Base-by-base conservation (phyloP, 352 stramenopile genomes). In the Hyaloperonospora brassicae region DNA sequence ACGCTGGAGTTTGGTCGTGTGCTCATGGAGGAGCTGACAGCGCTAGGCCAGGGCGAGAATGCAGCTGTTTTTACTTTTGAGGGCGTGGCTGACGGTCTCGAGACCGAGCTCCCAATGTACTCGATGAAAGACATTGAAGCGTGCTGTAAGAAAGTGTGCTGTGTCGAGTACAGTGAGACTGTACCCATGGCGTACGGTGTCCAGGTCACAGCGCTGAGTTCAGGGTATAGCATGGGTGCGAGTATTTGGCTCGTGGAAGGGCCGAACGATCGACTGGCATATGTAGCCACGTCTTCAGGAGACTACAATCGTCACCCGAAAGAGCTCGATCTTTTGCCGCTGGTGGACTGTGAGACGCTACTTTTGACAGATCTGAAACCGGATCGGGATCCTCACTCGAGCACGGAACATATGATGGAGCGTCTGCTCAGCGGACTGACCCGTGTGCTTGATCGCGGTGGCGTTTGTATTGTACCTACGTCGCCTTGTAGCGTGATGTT, bases 301-400 rank as follows among this genome's bases (percentile, higher is more conserved):
- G 84, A 94, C 50, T 74, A 87, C n/a, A 89, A 89, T 50, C 78
- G 84, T 25, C 82, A 94, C 59, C 80, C 84, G 21, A 89, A 89
- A 46, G 80, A 90, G 35, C 64, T 94, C 17, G 84, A 94, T 45
- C 56, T 94, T 49, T 48, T 80, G 14, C 78, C 78, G 8, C 62
- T 89, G 3, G 70, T 89, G 4, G 78, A 91, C 53, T 89, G 79
- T 52, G 84, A 94, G 39, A 82, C 80, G 27, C 63, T 94, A 36
- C 52, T 94, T 14, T 49, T 94, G 30, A 87, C 84, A 0, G 78
- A 91, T 59, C 54, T 94, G 27, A 89, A 87, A 55, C 68, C 71
- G 0, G 75, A 92, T 54, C 74, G 84, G 1, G 79, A 88, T 51
- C 80, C 83, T 2, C 79, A 86, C 49, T 58, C 72, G 0, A 90